phyloP scores from a whole-genome alignment of 2,329 filamentous ascomycete species.

The Trichoderma lentiforme region DNA sequence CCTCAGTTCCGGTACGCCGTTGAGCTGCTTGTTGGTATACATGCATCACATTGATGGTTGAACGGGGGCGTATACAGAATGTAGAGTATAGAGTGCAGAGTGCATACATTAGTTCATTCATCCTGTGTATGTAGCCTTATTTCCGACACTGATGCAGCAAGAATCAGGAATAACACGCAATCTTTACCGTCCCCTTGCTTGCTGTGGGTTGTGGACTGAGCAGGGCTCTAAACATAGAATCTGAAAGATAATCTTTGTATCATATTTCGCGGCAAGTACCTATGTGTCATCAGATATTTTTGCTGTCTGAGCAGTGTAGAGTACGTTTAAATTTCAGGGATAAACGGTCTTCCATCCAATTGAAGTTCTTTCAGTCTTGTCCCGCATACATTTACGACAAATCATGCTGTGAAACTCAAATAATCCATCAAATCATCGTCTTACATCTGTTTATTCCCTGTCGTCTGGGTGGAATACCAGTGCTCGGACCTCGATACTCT shows the following conservation, averaged over 20 bases:
- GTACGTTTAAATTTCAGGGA: background rate
- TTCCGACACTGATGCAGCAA: background rate
- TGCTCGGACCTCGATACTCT: conserved; percentile 57
- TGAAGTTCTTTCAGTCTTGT: background rate
- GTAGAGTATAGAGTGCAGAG: background rate
- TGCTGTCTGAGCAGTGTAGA: background rate
- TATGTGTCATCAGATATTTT: background rate
- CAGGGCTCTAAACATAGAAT: background rate
- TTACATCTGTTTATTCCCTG: conserved; percentile 25
- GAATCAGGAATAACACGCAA: background rate
- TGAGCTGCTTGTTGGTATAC: background rate
- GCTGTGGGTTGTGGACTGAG: background rate
- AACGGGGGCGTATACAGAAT: background rate
- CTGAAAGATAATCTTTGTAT: background rate
- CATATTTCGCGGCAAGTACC: background rate
- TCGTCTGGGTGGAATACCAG: conserved; percentile 50
- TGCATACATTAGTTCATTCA: background rate
- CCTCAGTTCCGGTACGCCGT: background rate
- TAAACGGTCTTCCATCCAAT: background rate
- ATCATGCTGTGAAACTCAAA: background rate
- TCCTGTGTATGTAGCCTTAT: background rate
- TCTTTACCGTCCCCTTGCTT: background rate
- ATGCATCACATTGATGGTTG: background rate
- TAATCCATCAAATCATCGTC: background rate
- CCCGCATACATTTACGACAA: background rate